Evolutionary conservation across 2,329 filamentous ascomycete species (phyloP), one percentile per base, ranked within the genome.

Genomic region (Tolypocladium endophyticum): DNA sequence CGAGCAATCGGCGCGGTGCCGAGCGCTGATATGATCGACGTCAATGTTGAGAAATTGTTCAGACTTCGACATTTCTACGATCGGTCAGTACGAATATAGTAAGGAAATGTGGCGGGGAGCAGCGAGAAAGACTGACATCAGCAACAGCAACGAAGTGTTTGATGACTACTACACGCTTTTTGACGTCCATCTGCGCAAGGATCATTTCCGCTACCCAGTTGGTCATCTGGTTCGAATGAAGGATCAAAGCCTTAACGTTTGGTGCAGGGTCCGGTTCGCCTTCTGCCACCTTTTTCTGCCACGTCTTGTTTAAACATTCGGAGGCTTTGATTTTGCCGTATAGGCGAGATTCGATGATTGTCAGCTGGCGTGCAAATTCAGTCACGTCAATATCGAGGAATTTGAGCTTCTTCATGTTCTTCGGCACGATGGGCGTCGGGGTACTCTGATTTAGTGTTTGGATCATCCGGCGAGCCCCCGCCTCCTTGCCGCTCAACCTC

Each of bases 201-300:
- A 99, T 97, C 94, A 99, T 97, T 74, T 97, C 93, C 36, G 94
- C 94, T 57, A 97, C 94, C 94, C 94, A 99, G 72, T 97, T 99
- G 7, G 94, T 99, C 80, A 99, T 87, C 73, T 97, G 93, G 70
- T 99, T 99, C 0, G 94, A 97, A 75, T 99, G 94, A 58, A 97
- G 80, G 75, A 99, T 99, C 63, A 99, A 81, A 12, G 92, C 90
- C 76, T 97, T 97, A 66, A 99, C 91, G 67, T 99, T 97, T 0
- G 91, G 85, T 12, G 94, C 92, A 39, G 92, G 90, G 68, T 96
- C 92, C 7, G 88, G 83, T 63, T 92, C 89, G 61, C 88, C 87
- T 39, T 92, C 88, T 11, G 78, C 83, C 61, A 95, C 81, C 78
- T 97, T 97, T 82, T 95, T 97, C 75, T 96, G 92, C 94, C 94